Evolutionary conservation across 2,329 filamentous ascomycete species (phyloP).

Genomic region (Aspergillus luchuensis): DNA sequence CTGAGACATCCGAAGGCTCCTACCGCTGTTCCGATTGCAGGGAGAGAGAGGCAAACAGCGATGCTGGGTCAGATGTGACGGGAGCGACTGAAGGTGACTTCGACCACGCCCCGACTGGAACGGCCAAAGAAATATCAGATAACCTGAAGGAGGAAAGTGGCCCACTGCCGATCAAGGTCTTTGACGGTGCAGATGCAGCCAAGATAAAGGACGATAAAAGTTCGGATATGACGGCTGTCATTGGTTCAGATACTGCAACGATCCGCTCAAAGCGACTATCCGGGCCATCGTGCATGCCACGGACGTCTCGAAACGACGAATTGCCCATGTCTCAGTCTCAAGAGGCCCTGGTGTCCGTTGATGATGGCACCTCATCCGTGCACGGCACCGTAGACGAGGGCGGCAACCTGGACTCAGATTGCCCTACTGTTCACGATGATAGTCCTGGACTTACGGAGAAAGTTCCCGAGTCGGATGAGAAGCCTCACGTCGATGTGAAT

Average conservation of each 20-base stretch:
- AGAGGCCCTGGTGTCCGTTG: conserved; percentile 37
- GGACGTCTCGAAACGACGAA: conserved; percentile 26
- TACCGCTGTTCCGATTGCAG: conserved; percentile 25
- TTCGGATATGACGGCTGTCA: conserved; percentile 68
- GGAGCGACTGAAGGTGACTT: conserved; percentile 7
- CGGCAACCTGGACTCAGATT: conserved; percentile 21
- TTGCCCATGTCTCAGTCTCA: conserved; percentile 31
- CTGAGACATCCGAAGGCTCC: conserved; percentile 20
- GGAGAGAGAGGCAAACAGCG: conserved; percentile 17
- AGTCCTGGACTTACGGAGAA: conserved; percentile 1
- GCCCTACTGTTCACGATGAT: conserved; percentile 16
- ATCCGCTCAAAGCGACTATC: conserved; percentile 35
- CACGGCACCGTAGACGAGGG: conserved; percentile 30
- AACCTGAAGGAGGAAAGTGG: background rate
- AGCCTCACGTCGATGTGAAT: background rate
- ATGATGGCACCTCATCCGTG: conserved; percentile 28
- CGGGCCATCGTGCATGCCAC: conserved; percentile 30
- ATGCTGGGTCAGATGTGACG: conserved; percentile 15
- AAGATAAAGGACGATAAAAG: conserved; percentile 53
- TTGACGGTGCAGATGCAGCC: conserved; percentile 20
- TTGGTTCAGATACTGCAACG: conserved; percentile 39
- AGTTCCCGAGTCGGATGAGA: background rate
- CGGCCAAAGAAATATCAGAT: background rate
- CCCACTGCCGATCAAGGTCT: conserved; percentile 22
- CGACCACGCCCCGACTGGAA: conserved; percentile 4